These are phyloP conservation scores for Domatiomyces globalis DNA, from an alignment of 2,329 filamentous ascomycete species.

Conservation along the genomic window DNA sequence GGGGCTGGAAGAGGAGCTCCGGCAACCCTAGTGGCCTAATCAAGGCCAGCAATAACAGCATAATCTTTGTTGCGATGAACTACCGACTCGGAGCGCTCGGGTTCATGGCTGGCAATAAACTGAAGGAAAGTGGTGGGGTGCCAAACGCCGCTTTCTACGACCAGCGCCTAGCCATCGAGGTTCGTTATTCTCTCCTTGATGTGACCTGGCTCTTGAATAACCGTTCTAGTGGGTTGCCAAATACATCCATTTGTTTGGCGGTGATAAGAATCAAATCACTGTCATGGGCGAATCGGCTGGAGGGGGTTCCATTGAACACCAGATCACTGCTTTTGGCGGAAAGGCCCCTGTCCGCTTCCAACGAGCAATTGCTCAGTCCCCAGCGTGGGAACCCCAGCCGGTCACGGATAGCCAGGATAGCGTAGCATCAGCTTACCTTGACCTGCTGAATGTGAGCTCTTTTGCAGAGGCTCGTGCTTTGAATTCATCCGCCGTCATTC, in stretches of 20 bases:
- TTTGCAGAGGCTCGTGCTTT: constrained; percentile 32
- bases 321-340: constrained; percentile 41
- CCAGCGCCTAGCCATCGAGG: constrained; percentile 30
- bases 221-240: constrained; percentile 45
- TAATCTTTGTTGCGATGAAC: constrained; percentile 37
- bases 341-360: constrained; percentile 21
- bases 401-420: constrained; percentile 26
- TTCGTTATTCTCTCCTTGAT: neutral
- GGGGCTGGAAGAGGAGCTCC: constrained; percentile 25
- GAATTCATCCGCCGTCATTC: constrained; percentile 26
- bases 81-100: constrained; percentile 37
- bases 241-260: constrained; percentile 42
- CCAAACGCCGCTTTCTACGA: constrained; percentile 40
- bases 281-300: constrained; percentile 40
- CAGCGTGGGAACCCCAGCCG: constrained; percentile 25
- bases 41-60: constrained; percentile 27
- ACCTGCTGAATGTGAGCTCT: constrained; percentile 29
- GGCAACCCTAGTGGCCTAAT: constrained; percentile 29
- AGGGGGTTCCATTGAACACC: constrained; percentile 40
- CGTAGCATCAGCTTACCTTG: constrained; percentile 27
- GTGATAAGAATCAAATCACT: constrained; percentile 37
- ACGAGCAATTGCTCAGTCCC: constrained; percentile 33
- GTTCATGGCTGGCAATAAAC: constrained; percentile 32
- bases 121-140: constrained; percentile 28
- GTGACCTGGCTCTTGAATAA: neutral